Evolutionary conservation across 306 rosid species (phyloP).

Genomic region (Quercus ilex): DNA sequence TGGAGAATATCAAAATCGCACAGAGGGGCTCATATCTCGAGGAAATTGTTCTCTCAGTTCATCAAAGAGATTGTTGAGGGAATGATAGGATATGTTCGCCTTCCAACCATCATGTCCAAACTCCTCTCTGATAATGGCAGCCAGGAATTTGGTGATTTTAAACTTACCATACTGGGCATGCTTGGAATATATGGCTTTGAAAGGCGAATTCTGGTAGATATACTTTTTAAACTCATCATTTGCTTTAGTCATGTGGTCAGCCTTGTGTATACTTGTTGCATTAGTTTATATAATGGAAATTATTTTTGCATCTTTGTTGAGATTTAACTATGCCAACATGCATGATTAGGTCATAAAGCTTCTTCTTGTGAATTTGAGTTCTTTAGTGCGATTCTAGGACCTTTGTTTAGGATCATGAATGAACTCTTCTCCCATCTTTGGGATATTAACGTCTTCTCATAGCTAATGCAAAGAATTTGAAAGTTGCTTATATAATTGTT

Average conservation of each 20-base stretch:
- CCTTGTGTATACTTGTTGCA: neutral
- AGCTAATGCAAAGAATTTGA: neutral
- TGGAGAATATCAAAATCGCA: conserved; percentile 74
- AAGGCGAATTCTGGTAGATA: conserved; percentile 89
- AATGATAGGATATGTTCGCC: conserved; percentile 92
- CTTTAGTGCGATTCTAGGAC: neutral
- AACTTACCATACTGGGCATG: conserved; percentile 91
- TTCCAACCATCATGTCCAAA: conserved; percentile 91
- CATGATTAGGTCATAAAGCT: neutral
- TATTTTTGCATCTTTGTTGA: neutral
- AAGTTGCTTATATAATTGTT: neutral
- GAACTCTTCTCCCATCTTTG: no score
- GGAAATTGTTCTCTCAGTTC: conserved; percentile 75
- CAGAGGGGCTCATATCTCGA: conserved; percentile 54
- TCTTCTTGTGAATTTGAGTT: neutral
- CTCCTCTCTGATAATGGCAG: conserved; percentile 90
- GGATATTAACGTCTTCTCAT: neutral
- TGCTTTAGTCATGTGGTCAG: neutral
- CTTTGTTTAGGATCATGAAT: neutral
- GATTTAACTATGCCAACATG: neutral
- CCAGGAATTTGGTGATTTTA: conserved; percentile 96
- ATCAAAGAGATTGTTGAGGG: conserved; percentile 96
- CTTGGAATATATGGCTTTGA: conserved; percentile 93
- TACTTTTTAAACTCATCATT: neutral
- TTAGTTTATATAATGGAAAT: neutral